Conservation (phyloP, 495 filamentous ascomycete species). For the Penicillium bovifimosum region DNA sequence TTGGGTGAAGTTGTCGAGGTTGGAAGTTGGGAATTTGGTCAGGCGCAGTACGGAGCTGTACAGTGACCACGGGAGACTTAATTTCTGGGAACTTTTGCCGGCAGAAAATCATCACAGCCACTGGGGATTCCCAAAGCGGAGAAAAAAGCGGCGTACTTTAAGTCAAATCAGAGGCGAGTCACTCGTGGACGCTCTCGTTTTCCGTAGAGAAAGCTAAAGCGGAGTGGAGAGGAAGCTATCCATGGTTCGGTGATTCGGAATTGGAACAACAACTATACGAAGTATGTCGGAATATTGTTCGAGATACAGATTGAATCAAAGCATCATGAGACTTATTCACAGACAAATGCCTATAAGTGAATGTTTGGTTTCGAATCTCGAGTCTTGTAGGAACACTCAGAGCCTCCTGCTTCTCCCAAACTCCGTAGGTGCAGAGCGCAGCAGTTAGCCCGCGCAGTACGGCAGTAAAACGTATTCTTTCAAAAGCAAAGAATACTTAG, state of each 20-base stretch:
- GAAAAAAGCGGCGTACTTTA: not conserved
- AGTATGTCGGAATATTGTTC: too few relatives aligned
- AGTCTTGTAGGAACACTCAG: not conserved
- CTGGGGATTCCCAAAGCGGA: not conserved
- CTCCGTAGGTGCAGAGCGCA: not conserved
- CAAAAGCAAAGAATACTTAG: not conserved
- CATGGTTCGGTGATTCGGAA: slow-evolving; percentile 15
- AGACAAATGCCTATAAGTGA: not conserved
- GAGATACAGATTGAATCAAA: too few relatives aligned
- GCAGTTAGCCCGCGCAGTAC: not conserved
- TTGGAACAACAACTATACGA: slow-evolving; percentile 9
- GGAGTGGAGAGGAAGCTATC: slow-evolving; percentile 22
- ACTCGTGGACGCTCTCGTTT: not conserved
- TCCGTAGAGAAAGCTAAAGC: slow-evolving; percentile 13
- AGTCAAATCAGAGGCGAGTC: not conserved
- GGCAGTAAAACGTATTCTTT: not conserved
- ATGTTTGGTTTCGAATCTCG: not conserved
- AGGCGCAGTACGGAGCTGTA: not conserved
- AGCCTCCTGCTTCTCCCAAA: not conserved
- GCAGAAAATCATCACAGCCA: not conserved
- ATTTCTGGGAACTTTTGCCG: not conserved
- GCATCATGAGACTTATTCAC: too few relatives aligned
- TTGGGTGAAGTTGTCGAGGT: not conserved
- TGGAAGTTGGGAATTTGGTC: not conserved
- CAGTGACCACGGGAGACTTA: not conserved